Evolutionary conservation across 1,139 yeast genomes (phyloP), one percentile per base, ranked within the genome.

Genomic region (Kluyveromyces sp.): DNA sequence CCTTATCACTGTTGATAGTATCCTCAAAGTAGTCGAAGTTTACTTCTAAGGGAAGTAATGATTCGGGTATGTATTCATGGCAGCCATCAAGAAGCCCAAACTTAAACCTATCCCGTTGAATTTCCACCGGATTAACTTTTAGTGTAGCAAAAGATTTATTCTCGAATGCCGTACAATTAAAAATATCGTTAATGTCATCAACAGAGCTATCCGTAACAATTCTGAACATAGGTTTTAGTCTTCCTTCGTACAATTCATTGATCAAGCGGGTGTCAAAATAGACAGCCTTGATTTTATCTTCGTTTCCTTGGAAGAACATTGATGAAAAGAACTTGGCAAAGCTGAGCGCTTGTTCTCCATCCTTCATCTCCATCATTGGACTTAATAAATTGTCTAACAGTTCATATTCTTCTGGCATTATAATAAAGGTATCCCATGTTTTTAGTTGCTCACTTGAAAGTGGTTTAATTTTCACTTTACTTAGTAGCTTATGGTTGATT

Each of bases 1-100:
- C 99, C 63, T 92, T 92, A 55, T 89, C 69, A 45, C 83, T 77
- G 46, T 92, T 87, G 21, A 90, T 75, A 1, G 96, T 95, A 55
- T 86, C 83, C 68, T 79, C 78, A 57, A 76, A 80, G 42, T 52
- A 57, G 65, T 94, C 98, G 53, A 90, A 69, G 61, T 88, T 87
- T 50, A 79, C 73, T 57, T 94, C 98, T 55, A 92, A 76, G 0
- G 99, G 97, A 7, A 92, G 67, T 1, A 85, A 64, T 4, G 81
- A 67, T 36, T 70, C 71, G 2, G 77, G 72, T 2, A 60, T 55
- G 34, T 75, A 59, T 47, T 78, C 81, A 0, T 47, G 48, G 3
- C 67, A 64, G 0, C 82, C 76, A 59, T 87, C 95, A 34, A 86
- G 79, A 3, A 86, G 69, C 0, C 95, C 95, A 51, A 77, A 73